Base-by-base conservation (phyloP, 192 early-diverging fungal species). In the Obelidium mucronatum region DNA sequence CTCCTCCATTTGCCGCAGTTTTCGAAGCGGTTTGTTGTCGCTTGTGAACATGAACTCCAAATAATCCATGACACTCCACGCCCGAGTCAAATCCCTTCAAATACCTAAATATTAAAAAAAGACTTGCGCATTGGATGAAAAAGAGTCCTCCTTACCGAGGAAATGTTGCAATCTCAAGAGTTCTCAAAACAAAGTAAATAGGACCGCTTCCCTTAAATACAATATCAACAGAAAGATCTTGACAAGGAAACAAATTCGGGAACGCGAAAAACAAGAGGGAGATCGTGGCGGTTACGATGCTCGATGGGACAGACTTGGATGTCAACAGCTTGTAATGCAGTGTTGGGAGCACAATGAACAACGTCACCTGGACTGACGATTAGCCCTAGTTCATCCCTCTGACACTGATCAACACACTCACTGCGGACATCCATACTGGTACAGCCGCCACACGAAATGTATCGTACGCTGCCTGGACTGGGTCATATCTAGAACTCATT, bases 11-110 rank as follows among this genome's bases (percentile, higher is more conserved):
- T 31, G 5, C 1, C 66, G 66, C 5, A 15, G 19, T 19, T 19
- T 48, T 19, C 44, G 44, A 6, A 28, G 15, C 26, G 42, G 66
- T 22, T 36, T 44, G 36, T 67, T 67, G 24, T 67, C 40, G 42
- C 40, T 48, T 33, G 44, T 51, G 11, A 33, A 33, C 42, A 67
- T n/a, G 31, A 67, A 67, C 66, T 67, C 40, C 40, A 51, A 36
- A 30, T 67, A 67, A 28, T 67, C 40, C 24, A n/a, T 24, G 17
- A 48, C 13, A n/a, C 22, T 67, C 66, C 66, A 67, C 26, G 40
- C 51, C 24, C 6, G 17, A 1, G 24, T 67, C 8, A 67, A 65
- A 28, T 15, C 15, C 17, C 63, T 31, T 31, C n/a, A n/a, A n/a
- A 22, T 0, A 40, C n/a, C n/a, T n/a, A n/a, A n/a, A n/a, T n/a